These are phyloP conservation scores for Globisporangium paddicum DNA, from an alignment of 352 stramenopile species.

Conservation along the genomic window DNA sequence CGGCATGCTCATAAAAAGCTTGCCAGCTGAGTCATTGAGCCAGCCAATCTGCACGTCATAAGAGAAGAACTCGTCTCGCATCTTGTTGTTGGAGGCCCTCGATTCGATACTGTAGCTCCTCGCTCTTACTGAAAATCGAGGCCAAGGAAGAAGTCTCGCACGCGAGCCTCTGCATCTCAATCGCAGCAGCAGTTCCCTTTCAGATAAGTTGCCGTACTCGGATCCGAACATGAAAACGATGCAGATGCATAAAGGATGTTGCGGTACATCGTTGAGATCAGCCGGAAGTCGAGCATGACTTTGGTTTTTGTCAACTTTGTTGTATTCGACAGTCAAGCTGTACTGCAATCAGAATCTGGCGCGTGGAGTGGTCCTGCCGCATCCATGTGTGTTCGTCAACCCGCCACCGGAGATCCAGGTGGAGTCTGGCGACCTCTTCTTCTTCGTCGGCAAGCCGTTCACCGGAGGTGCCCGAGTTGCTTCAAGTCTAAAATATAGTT, in stretches of 20 bases:
- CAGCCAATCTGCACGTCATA: neutral
- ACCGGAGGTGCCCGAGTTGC: conserved; percentile 21
- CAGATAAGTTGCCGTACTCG: conserved; percentile 47
- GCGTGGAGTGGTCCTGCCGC: conserved; percentile 42
- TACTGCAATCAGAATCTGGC: conserved; percentile 62
- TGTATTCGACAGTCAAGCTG: conserved; percentile 34
- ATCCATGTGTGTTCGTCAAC: conserved; percentile 68
- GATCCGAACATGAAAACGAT: conserved; percentile 82
- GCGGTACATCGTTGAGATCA: conserved; percentile 80
- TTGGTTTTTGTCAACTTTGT: no score
- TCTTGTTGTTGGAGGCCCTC: neutral
- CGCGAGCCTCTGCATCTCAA: no score
- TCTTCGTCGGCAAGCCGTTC: conserved; percentile 64
- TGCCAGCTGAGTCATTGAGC: neutral
- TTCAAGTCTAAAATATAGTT: no score
- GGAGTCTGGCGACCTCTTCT: conserved; percentile 56
- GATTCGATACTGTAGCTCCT: no score
- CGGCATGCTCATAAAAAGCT: neutral
- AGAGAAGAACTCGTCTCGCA: neutral
- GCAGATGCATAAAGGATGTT: conserved; percentile 76
- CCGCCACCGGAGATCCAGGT: conserved; percentile 52
- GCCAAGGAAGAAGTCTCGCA: no score
- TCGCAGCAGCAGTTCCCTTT: no score
- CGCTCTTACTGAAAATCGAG: no score
- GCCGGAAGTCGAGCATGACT: conserved; percentile 50